Conservation (phyloP, 2,329 filamentous ascomycete species). For the Lasiodiplodia gonubiensis region DNA sequence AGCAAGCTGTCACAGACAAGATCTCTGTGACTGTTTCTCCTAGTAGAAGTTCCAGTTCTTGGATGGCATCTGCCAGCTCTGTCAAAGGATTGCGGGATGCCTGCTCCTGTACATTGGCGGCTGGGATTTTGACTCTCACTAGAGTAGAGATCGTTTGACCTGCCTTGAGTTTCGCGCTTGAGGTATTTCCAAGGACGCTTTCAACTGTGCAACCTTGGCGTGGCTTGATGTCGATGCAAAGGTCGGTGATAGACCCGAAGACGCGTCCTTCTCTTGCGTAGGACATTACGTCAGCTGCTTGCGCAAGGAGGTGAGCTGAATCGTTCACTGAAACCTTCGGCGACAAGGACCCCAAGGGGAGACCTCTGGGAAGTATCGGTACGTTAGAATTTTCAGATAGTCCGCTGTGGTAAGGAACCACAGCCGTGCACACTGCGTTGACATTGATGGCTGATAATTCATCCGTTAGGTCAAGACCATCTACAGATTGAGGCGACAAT, state of each 20-base stretch:
- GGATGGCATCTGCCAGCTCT: slow-evolving; percentile 24
- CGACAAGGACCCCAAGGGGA: not conserved
- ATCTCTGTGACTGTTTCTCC: slow-evolving; percentile 31
- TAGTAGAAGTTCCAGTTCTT: slow-evolving; percentile 32
- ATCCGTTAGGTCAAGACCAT: slow-evolving; percentile 3
- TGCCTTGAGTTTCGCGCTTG: slow-evolving; percentile 19
- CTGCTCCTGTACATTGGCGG: not conserved
- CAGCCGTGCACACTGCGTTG: slow-evolving; percentile 27
- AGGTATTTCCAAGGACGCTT: slow-evolving; percentile 25
- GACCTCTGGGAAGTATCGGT: slow-evolving; percentile 10
- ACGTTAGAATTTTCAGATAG: not conserved
- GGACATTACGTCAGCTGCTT: slow-evolving; percentile 17
- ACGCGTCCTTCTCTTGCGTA: slow-evolving; percentile 17
- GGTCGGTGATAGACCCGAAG: slow-evolving; percentile 28
- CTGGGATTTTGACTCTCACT: slow-evolving; percentile 28
- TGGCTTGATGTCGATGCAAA: slow-evolving; percentile 27
- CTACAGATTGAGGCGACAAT: slow-evolving; percentile 30
- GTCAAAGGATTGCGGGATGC: not conserved
- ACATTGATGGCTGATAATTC: slow-evolving; percentile 15
- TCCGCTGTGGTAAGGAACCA: slow-evolving; percentile 23
- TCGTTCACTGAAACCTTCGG: slow-evolving; percentile 10
- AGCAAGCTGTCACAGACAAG: slow-evolving; percentile 38
- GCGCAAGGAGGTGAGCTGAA: slow-evolving; percentile 5
- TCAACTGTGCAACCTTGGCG: slow-evolving; percentile 24
- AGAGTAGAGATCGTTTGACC: slow-evolving; percentile 30